Conservation (phyloP, 2,329 filamentous ascomycete species). For the Verticillium tricorpus region DNA sequence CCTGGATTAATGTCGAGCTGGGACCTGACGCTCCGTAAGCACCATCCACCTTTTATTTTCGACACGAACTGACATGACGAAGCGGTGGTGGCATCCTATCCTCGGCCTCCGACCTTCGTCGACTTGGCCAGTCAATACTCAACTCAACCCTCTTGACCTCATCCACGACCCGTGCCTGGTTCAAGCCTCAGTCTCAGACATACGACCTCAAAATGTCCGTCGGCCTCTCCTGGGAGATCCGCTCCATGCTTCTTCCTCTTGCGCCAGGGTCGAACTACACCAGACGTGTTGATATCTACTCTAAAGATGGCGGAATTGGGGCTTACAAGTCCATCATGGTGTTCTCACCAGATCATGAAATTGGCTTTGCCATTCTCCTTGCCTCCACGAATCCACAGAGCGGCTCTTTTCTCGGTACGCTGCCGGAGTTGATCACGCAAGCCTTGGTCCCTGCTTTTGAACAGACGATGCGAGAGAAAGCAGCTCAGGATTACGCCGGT, state of each 20-base stretch:
- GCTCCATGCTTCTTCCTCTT: constrained; percentile 10
- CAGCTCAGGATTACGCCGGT: constrained; percentile 10
- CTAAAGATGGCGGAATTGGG: constrained; percentile 19
- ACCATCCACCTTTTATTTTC: background rate
- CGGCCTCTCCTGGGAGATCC: constrained; percentile 17
- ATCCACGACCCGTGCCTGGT: constrained; percentile 10
- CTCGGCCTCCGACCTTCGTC: constrained; percentile 6
- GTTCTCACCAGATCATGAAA: constrained; percentile 16
- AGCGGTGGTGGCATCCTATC: constrained; percentile 12
- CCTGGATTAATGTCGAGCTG: background rate
- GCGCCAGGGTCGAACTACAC: constrained; percentile 16
- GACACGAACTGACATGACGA: background rate
- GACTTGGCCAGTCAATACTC: constrained; percentile 15
- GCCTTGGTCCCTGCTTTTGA: constrained; percentile 16
- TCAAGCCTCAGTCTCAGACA: constrained; percentile 13
- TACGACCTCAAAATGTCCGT: constrained; percentile 9
- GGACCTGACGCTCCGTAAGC: constrained; percentile 5
- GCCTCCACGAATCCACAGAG: constrained; percentile 12
- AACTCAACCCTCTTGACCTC: constrained; percentile 10
- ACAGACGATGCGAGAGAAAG: constrained; percentile 14
- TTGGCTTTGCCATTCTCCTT: constrained; percentile 20
- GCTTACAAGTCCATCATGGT: constrained; percentile 19
- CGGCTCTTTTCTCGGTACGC: constrained; percentile 1
- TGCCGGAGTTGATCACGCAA: constrained; percentile 12
- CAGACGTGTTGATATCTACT: constrained; percentile 22